A percentile compares a stretch with the other conserved stretches of the same genome.
Evolutionary conservation across 805 yeast species (phyloP).

Genomic region (Starmera amethionina): DNA sequence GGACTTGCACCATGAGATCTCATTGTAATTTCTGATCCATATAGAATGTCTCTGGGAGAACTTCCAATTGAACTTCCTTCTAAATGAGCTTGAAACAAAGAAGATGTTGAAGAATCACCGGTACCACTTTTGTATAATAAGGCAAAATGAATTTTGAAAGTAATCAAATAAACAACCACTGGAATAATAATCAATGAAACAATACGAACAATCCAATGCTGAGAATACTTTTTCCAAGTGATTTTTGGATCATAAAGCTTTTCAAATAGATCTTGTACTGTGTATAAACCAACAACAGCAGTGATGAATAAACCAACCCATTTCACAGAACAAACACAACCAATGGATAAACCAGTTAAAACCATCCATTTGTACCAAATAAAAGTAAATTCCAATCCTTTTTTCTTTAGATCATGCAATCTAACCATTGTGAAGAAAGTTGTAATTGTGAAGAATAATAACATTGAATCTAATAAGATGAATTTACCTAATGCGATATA

Average conservation of each 20-base stretch:
- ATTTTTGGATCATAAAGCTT: conserved; percentile 26
- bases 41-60: conserved; percentile 56
- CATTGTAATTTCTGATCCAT: conserved; percentile 38
- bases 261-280: conserved; percentile 40
- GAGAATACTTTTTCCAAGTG: conserved; percentile 26
- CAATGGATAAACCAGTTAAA: conserved; percentile 58
- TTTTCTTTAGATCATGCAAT: conserved; percentile 36
- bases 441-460: conserved; percentile 64
- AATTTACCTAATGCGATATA: conserved; percentile 66
- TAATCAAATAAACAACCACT: conserved; percentile 49
- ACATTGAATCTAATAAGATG: conserved; percentile 67
- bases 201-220: conserved; percentile 70
- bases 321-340: conserved; percentile 77
- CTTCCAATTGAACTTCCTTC: conserved; percentile 56
- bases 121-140: conserved; percentile 76
- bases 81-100: conserved; percentile 83
- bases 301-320: conserved; percentile 79
- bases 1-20: conserved; percentile 67
- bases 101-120: conserved; percentile 86
- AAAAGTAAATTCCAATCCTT: conserved; percentile 25
- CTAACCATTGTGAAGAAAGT: conserved; percentile 53
- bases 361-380: conserved; percentile 46
- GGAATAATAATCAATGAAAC: conserved; percentile 65
- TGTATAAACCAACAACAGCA: conserved; percentile 47
- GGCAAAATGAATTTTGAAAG: conserved; percentile 75